Conservation (phyloP, 306 rosid genomes). For the Trichosanthes cucumerina region DNA sequence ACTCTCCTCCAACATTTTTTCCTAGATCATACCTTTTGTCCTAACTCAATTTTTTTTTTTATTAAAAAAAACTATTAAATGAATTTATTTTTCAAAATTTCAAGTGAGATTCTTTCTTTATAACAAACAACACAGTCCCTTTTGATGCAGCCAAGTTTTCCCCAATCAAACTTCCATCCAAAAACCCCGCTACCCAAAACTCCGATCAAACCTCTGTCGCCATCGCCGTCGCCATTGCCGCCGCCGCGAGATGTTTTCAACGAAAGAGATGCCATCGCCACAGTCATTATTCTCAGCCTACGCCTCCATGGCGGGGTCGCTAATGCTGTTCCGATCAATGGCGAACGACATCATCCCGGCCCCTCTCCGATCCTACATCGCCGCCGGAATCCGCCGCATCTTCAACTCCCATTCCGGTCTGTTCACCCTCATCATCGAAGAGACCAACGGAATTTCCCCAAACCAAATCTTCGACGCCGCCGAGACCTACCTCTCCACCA, state of each 20-base stretch:
- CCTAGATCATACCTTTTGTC: too few relatives aligned
- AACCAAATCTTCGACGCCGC: slow-evolving; percentile 79
- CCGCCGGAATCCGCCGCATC: slow-evolving; percentile 28
- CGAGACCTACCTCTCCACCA: slow-evolving; percentile 44
- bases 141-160: neutral
- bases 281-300: slow-evolving; percentile 72
- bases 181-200: neutral
- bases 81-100: neutral
- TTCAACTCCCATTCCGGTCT: slow-evolving; percentile 30
- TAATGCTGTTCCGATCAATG: slow-evolving; percentile 65
- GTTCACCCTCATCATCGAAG: slow-evolving; percentile 70
- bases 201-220: neutral
- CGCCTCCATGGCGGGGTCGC: slow-evolving; percentile 70
- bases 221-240: neutral
- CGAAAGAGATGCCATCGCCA: slow-evolving; percentile 53
- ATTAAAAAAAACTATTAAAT: too few relatives aligned
- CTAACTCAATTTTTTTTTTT: too few relatives aligned
- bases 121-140: neutral
- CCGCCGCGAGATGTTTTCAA: slow-evolving; percentile 31
- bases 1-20: too few relatives aligned
- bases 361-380: slow-evolving; percentile 42
- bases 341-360: slow-evolving; percentile 61
- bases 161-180: neutral
- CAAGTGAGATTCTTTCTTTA: neutral
- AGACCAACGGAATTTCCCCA: slow-evolving; percentile 33